Base-by-base conservation (phyloP, 2,329 filamentous ascomycete genomes). In the Exophiala aquamarina region DNA sequence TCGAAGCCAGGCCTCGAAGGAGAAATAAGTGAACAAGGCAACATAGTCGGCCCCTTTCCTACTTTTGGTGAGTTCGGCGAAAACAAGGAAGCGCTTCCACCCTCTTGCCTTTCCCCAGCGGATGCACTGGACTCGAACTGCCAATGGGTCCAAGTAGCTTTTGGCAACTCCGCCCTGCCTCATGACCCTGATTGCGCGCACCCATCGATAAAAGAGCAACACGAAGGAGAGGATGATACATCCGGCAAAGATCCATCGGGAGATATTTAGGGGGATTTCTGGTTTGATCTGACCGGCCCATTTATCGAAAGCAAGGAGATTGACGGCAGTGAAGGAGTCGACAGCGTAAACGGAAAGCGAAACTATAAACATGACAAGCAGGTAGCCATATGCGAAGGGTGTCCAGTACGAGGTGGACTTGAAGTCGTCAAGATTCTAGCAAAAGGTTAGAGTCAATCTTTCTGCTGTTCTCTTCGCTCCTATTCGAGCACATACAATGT, bases 231-330 rank as follows among this genome's bases (percentile, higher is more conserved):
- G 76, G 55, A 97, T 86, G 63, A 98, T 97, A 66, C 91, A 95
- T 46, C 82, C 81, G 20, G 89, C 86, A 66, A 97, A 98, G 65
- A 98, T 91, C 90, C 91, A 96, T 71, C 93, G 94, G 10, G 89
- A 87, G 44, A 92, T 79, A 39, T 81, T 72, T 62, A 94, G 82
- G 3, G 83, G 79, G 56, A 97, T 86, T 32, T 81, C 78, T 1
- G 90, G 90, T 59, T 89, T 72, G 59, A 97, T 86, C 57, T 88
- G 78, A 43, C 87, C 89, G 1, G 89, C 88, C 91, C 91, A 97
- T 50, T 82, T 82, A 70, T 94, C 82, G 71, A 95, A 96, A 46
- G 80, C 87, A 41, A 98, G 79, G 32, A 98, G 76, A 55, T 95
- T 94, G 70, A 96, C 80, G 53, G 91, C 91, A 3, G 91, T 96